These are phyloP conservation scores for Pontederia paniculata DNA, from an alignment of 176 grass and related monocot species.

Conservation along the genomic window DNA sequence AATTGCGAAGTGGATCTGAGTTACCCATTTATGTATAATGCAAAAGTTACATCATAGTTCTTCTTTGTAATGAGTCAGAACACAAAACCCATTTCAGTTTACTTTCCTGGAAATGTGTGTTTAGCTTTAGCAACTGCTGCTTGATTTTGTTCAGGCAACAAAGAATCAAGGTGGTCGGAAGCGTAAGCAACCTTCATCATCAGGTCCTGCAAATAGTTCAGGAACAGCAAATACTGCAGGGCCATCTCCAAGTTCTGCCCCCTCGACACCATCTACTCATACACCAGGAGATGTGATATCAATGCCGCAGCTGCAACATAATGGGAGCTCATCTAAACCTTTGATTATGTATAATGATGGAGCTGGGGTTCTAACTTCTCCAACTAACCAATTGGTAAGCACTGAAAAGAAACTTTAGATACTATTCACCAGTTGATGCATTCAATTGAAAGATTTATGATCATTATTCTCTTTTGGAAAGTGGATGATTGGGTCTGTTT, in stretches of 20 bases:
- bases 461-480: not conserved
- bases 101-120: not conserved
- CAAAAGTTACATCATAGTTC: no score
- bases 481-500: not conserved
- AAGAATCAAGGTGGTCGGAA: slow-evolving; percentile 33
- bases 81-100: not conserved
- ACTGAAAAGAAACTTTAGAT: no score
- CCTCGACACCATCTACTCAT: slow-evolving; percentile 91
- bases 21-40: no score
- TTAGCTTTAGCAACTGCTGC: not conserved
- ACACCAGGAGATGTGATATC: slow-evolving; percentile 87
- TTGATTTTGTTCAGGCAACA: slow-evolving; percentile 19
- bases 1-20: no score
- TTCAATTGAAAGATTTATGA: no score
- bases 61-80: not conserved
- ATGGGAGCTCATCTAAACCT: slow-evolving; percentile 59
- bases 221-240: slow-evolving; percentile 88
- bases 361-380: slow-evolving; percentile 68
- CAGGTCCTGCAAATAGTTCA: slow-evolving; percentile 71
- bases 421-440: no score
- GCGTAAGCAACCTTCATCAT: slow-evolving; percentile 20
- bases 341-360: slow-evolving; percentile 68
- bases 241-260: slow-evolving; percentile 87
- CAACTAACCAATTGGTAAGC: slow-evolving; percentile 66
- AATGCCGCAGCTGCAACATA: slow-evolving; percentile 65